Base-by-base conservation (phyloP, 2,329 filamentous ascomycete genomes). In the Cordyceps javanica region DNA sequence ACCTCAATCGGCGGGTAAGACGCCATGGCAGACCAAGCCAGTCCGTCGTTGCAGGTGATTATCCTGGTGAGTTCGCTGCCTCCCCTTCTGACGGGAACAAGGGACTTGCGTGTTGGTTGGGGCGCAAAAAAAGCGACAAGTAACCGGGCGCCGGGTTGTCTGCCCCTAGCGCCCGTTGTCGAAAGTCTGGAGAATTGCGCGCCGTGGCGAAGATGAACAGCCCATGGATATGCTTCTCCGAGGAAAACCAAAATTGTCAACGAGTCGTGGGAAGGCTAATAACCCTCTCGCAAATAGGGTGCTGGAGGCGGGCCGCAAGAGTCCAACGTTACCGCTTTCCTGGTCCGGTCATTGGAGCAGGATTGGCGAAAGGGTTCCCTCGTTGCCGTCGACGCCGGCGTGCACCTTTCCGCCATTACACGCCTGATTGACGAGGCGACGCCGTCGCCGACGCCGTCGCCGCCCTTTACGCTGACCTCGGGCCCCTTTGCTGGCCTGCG, bases 351-450 rank as follows among this genome's bases (percentile, higher is more conserved):
- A 5, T 80, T 88, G 10, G 82, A 86, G 30, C 83, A 88, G 54
- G 82, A 86, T 61, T 99, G 94, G 94, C 77, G 81, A 50, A 88
- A 86, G 65, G 87, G 89, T 45, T 97, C 91, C 0, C 72, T 97
- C 41, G 78, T 97, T 28, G 91, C 93, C n/a, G 88, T 99, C 54
- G 94, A 99, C 75, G 92, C 91, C 10, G 94, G 94, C 49, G 90
- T 92, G 32, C 89, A 97, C 70, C 82, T 99, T 41, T 86, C 90
- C 28, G 86, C 90, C 57, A 96, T 99, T 58, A 84, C 85, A n/a
- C 81, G 83, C 49, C 89, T 96, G 49, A 78, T 99, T 26, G 80
- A 91, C 60, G 69, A 77, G n/a, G 76, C 77, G 3, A 71, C 80
- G 16, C 73, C 73, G 3, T 66, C 65, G 44, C 64, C 68, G n/a